Base-by-base conservation (phyloP, 352 stramenopile genomes). In the Phytophthora sp. region DNA sequence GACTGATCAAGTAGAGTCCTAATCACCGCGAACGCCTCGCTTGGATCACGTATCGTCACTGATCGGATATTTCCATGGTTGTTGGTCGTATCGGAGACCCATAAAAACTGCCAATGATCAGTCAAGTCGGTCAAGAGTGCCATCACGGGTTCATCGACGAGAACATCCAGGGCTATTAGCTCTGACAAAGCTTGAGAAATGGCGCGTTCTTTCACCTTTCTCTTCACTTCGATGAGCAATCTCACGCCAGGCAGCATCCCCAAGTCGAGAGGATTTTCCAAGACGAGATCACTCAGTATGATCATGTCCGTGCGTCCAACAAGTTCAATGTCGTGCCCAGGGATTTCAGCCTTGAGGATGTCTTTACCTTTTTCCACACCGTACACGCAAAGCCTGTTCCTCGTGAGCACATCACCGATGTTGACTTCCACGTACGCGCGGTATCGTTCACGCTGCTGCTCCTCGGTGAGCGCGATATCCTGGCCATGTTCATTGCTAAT, bases 71-170 rank as follows among this genome's bases (percentile, higher is more conserved):
- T 51, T 51, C 37, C 39, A 13, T n/a, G 51, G 24, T 59, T 26
- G 37, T 59, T 51, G 24, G 15, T 43, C 26, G 26, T 5, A 8
- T 59, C 51, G 27, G 54, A 20, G 38, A 56, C 53, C 61, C 61
- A 69, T 38, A 51, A 69, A 44, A 69, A 69, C 31, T 53, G 23
- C 56, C 63, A 72, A 56, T 72, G 15, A 1, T 63, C 35, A 13
- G 34, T 44, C 42, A 72, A 62, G 53, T 68, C 60, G 38, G 63
- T 72, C 63, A 72, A 53, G 49, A 69, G 53, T 62, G 57, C 63
- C 55, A 72, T 69, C 37, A 34, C 56, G 44, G 57, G 57, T 51
- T 69, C 38, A 41, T 0, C 28, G 23, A 24, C 34, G 9, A 42
- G 26, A 44, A 72, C 13, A 64, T 72, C 63, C 55, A 72, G 38